A percentile compares a stretch with the other conserved stretches of the same genome.
Conservation (phyloP, 2,329 filamentous ascomycete genomes). For the Pseudohalonectria lignicola region DNA sequence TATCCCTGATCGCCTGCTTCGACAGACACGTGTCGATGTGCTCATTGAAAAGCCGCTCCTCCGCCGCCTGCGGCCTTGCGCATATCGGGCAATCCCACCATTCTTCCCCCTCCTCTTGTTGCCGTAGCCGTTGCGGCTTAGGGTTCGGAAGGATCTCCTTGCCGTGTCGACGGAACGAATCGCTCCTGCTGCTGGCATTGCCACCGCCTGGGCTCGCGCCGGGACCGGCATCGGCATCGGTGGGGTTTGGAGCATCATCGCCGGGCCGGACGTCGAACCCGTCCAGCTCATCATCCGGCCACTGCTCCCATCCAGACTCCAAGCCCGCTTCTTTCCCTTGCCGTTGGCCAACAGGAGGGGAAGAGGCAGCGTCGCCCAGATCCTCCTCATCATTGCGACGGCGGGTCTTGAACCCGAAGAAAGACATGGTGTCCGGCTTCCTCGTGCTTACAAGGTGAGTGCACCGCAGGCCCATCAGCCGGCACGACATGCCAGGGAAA, state of each 20-base stretch:
- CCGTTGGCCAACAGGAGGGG: constrained; percentile 2
- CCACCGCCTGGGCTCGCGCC: constrained; percentile 42
- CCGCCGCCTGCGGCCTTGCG: constrained; percentile 57
- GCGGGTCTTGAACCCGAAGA: constrained; percentile 57
- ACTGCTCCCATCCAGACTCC: constrained; percentile 4
- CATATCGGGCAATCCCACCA: constrained; percentile 89
- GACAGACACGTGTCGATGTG: constrained; percentile 92
- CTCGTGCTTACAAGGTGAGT: constrained; percentile 82
- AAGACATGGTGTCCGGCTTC: constrained; percentile 63
- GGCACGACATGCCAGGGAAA: constrained; percentile 64
- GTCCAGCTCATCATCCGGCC: background rate
- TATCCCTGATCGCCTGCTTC: constrained; percentile 73
- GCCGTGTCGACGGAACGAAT: constrained; percentile 28
- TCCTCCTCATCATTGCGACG: constrained; percentile 10
- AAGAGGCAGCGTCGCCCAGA: background rate
- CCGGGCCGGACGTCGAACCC: background rate
- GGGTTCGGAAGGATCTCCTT: constrained; percentile 42
- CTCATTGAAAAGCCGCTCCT: constrained; percentile 73
- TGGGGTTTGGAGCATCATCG: background rate
- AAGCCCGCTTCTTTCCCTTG: constrained; percentile 18
- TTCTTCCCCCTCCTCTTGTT: constrained; percentile 30
- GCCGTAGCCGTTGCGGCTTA: constrained; percentile 20
- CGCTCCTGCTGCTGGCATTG: constrained; percentile 24
- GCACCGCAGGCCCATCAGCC: constrained; percentile 81
- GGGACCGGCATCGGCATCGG: background rate